Percentiles rank a stretch among this genome's conserved stretches.
These are phyloP conservation scores for Globisporangium abappressorium DNA, from an alignment of 352 stramenopile species.

Conservation along the genomic window DNA sequence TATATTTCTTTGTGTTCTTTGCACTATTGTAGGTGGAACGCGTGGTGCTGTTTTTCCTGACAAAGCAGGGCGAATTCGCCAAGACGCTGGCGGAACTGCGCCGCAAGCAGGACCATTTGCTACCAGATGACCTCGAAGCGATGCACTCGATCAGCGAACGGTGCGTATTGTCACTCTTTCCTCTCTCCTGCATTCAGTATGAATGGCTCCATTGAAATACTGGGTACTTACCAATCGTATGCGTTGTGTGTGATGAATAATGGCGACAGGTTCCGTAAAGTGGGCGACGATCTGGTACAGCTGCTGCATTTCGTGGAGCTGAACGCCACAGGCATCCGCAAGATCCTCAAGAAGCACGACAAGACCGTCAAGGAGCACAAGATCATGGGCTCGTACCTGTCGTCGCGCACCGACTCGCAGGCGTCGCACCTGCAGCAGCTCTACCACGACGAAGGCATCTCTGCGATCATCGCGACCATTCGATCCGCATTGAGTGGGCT, in stretches of 20 bases:
- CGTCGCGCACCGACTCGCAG: constrained; percentile 75
- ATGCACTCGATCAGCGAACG: constrained; percentile 55
- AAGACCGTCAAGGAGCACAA: constrained; percentile 82
- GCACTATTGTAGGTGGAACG: constrained; percentile 39
- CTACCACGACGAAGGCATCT: constrained; percentile 86
- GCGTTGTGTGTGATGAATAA: neutral
- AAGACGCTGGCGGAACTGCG: constrained; percentile 54
- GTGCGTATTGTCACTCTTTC: neutral
- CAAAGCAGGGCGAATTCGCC: constrained; percentile 83
- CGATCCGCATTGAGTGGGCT: constrained; percentile 63
- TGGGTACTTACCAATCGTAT: neutral
- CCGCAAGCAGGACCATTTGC: constrained; percentile 42
- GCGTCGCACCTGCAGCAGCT: constrained; percentile 81
- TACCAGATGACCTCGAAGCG: constrained; percentile 43
- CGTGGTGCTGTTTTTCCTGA: constrained; percentile 85
- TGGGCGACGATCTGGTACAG: constrained; percentile 82
- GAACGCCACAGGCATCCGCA: constrained; percentile 84
- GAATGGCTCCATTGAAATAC: neutral
- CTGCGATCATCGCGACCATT: constrained; percentile 85
- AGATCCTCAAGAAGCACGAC: constrained; percentile 90
- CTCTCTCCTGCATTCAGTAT: neutral
- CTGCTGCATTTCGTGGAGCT: constrained; percentile 85
- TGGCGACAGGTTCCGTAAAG: constrained; percentile 47
- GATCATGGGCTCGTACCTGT: constrained; percentile 86
- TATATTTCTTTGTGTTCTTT: too few relatives aligned